Conservation (phyloP, 2,329 filamentous ascomycete species). For the Colletotrichum somersetense region DNA sequence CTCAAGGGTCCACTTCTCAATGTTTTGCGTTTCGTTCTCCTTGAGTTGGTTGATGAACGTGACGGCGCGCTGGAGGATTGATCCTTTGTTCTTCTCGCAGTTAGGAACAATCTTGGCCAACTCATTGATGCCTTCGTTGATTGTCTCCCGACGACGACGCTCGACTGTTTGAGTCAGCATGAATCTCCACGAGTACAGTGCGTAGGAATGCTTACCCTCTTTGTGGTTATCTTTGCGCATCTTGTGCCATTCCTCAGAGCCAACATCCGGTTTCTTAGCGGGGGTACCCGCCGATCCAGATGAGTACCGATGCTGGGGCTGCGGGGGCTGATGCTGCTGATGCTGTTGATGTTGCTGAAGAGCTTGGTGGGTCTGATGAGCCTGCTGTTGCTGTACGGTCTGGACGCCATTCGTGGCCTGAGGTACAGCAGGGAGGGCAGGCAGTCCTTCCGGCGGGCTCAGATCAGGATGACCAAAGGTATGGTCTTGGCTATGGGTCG, state of each 20-base stretch:
- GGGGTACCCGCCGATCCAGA: constrained; percentile 55
- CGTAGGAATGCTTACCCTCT: constrained; percentile 75
- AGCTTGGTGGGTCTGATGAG: constrained; percentile 45
- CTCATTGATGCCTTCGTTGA: constrained; percentile 99
- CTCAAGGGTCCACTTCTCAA: constrained; percentile 93
- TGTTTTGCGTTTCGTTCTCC: constrained; percentile 93
- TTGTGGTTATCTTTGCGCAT: constrained; percentile 98
- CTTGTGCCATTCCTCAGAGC: constrained; percentile 98
- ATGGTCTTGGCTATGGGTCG: constrained; percentile 52
- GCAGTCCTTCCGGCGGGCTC: constrained; percentile 49
- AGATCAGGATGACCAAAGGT: constrained; percentile 52
- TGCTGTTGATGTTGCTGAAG: constrained; percentile 45
- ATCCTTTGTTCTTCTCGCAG: constrained; percentile 99
- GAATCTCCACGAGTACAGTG: not conserved
- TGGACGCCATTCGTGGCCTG: constrained; percentile 40
- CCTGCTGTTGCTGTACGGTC: constrained; percentile 34
- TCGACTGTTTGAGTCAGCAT: constrained; percentile 74
- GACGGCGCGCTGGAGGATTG: constrained; percentile 92
- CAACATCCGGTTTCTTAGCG: constrained; percentile 84
- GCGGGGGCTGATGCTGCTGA: constrained; percentile 44
- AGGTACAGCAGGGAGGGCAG: constrained; percentile 38
- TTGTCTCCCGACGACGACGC: constrained; percentile 94
- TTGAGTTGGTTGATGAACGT: constrained; percentile 95
- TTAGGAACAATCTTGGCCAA: constrained; percentile 97
- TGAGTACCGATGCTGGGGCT: constrained; percentile 51